phyloP scores from a whole-genome alignment of 306 rosid genomes.

The Canavalia ensiformis region DNA sequence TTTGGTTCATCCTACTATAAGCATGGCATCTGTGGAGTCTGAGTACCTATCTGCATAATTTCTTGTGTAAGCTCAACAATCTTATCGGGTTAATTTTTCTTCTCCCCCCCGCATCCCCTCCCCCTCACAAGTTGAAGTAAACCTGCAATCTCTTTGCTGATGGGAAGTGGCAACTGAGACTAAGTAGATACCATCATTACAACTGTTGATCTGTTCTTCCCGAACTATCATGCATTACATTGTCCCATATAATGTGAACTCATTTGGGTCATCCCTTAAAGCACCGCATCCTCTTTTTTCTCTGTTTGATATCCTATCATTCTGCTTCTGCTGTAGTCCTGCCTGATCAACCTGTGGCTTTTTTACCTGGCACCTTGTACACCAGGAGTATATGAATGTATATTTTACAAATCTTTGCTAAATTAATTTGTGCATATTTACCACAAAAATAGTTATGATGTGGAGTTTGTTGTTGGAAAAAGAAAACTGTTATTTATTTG shows the following conservation, averaged over 20 bases:
- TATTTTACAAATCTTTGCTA: slow-evolving; percentile 20
- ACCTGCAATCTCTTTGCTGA: slow-evolving; percentile 23
- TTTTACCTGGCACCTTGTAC: slow-evolving; percentile 7
- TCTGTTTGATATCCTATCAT: slow-evolving; percentile 2
- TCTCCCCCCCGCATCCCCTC: too few relatives aligned
- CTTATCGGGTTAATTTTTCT: background rate
- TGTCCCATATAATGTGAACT: background rate
- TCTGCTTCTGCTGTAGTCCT: slow-evolving; percentile 8
- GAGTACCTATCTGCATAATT: background rate
- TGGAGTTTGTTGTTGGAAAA: slow-evolving; percentile 12
- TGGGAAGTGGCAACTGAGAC: background rate
- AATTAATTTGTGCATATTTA: slow-evolving; percentile 37
- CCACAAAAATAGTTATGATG: slow-evolving; percentile 6
- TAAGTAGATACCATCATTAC: background rate
- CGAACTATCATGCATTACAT: background rate
- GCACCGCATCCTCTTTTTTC: background rate
- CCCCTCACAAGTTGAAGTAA: slow-evolving; percentile 1
- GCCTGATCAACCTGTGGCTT: background rate
- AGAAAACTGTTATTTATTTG: background rate
- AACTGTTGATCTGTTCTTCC: slow-evolving; percentile 3
- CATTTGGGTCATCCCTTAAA: background rate
- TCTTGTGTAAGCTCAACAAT: background rate
- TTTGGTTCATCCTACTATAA: background rate
- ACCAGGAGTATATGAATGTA: slow-evolving; percentile 25
- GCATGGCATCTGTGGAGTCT: slow-evolving; percentile 8